These are phyloP conservation scores for Eimeria mitis DNA, from an alignment of 169 alveolate species.

Conservation along the genomic window DNA sequence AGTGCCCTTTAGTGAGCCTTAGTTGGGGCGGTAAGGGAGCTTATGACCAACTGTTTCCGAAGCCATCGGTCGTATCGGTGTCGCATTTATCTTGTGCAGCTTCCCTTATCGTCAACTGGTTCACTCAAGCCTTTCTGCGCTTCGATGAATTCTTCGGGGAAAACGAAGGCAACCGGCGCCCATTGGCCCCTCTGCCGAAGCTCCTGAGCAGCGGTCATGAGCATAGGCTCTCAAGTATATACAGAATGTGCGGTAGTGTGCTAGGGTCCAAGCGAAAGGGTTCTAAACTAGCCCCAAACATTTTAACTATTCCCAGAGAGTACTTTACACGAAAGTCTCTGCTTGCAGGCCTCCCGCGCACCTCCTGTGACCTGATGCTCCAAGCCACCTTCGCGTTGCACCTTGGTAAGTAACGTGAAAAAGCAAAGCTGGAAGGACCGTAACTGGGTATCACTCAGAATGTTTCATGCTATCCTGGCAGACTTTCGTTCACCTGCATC, in stretches of 20 bases:
- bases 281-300: slow-evolving; percentile 9
- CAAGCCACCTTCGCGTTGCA: slow-evolving; percentile 39
- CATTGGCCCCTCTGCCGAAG: slow-evolving; percentile 43
- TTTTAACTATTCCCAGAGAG: slow-evolving; percentile 37
- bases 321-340: slow-evolving; percentile 4
- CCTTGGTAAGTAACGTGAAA: slow-evolving; percentile 4
- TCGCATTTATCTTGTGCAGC: not conserved
- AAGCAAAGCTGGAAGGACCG: not conserved
- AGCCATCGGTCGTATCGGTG: not conserved
- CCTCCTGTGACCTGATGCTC: slow-evolving; percentile 61
- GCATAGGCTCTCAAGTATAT: slow-evolving; percentile 16
- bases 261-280: not conserved
- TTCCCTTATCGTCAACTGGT: slow-evolving; percentile 51
- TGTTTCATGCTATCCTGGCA: not conserved
- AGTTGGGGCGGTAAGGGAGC: not conserved
- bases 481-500: no score
- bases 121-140: slow-evolving; percentile 8
- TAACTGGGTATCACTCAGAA: not conserved
- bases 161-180: not conserved
- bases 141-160: slow-evolving; percentile 56
- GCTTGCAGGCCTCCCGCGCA: slow-evolving; percentile 42
- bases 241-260: slow-evolving; percentile 62
- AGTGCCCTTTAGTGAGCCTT: not conserved
- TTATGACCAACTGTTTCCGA: not conserved
- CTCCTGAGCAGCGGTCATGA: slow-evolving; percentile 36